These are phyloP conservation scores for Moricandia moricandioides DNA, from an alignment of 345 rosid genomes.

Conservation along the genomic window DNA sequence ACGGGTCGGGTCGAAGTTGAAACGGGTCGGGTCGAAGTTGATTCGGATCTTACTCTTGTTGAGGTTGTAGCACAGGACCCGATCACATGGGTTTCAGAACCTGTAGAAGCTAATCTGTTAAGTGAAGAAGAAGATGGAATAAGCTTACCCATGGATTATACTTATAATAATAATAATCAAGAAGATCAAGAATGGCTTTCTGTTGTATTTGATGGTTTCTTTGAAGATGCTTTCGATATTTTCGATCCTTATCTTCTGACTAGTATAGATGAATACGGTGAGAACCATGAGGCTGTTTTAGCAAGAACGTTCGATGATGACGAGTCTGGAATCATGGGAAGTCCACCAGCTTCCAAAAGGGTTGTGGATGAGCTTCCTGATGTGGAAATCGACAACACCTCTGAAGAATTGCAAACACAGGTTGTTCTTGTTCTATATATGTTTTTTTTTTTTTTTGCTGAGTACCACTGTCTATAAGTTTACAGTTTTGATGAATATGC, in stretches of 20 bases:
- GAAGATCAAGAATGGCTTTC: too few species aligned
- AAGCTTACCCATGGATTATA: conserved; percentile 2
- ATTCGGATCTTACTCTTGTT: background rate
- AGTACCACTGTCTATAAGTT: background rate
- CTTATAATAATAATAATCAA: too few species aligned
- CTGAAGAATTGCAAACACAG: conserved; percentile 36
- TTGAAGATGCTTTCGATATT: too few species aligned
- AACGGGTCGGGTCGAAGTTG: background rate
- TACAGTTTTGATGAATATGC: background rate
- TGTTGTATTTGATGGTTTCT: too few species aligned
- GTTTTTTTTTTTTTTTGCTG: background rate
- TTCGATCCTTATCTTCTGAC: too few species aligned
- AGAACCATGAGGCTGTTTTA: background rate
- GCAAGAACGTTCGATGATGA: conserved; percentile 30
- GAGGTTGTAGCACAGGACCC: conserved; percentile 17
- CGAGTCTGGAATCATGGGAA: conserved; percentile 30
- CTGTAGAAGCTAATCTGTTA: background rate
- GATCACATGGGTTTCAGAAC: conserved; percentile 2
- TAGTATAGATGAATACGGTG: too few species aligned
- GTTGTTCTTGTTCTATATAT: background rate
- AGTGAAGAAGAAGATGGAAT: background rate
- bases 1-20: background rate
- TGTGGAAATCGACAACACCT: conserved; percentile 42
- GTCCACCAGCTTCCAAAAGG: conserved; percentile 69
- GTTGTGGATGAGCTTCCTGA: conserved; percentile 58